Evolutionary conservation across 2,329 filamentous ascomycete genomes (phyloP), one percentile per base, ranked within the genome.

Genomic region (Pyricularia sp.): DNA sequence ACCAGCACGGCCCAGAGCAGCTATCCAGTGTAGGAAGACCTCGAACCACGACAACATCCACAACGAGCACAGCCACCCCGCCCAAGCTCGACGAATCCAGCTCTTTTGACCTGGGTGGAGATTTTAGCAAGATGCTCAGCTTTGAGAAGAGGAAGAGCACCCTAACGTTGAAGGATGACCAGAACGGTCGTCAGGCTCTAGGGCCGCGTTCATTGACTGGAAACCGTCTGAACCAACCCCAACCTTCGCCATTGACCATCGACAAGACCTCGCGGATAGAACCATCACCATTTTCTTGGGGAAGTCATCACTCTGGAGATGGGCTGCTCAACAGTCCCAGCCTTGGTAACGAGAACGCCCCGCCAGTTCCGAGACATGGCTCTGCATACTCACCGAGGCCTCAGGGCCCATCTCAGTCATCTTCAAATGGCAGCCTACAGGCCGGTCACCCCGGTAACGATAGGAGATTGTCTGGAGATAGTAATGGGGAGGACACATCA

Each of bases 71-170:
- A 7, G 80, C 83, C 14, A 86, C 84, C 0, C 84, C 82, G 14
- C 83, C 82, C 5, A 82, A 81, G 66, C 75, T 85, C 55, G 81
- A 84, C 28, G 76, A 79, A 31, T 80, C 81, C 68, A 81, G 82
- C 69, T 76, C 77, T 59, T 73, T 88, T 20, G 85, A 88, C 72
- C 74, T 88, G 65, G 86, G 86, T 20, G 82, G 85, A 65, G 86
- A 88, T 73, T 86, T 88, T 71, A 81, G 83, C 70, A 85, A 81
- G 69, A 85, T 88, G 83, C 81, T 88, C 59, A 80, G 78, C n/a
- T 85, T 86, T 66, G 84, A 86, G 71, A 87, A 87, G 76, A 79
- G 85, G 70, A 79, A 82, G 26, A 85, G 84, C 72, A 79, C 81
- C 66, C 78, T 78, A n/a, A 85, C 84, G 4, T 70, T 84, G 69